These are phyloP conservation scores for Houttuynia cordata DNA, from an alignment of 164 flowering plant genomes.

Conservation along the genomic window DNA sequence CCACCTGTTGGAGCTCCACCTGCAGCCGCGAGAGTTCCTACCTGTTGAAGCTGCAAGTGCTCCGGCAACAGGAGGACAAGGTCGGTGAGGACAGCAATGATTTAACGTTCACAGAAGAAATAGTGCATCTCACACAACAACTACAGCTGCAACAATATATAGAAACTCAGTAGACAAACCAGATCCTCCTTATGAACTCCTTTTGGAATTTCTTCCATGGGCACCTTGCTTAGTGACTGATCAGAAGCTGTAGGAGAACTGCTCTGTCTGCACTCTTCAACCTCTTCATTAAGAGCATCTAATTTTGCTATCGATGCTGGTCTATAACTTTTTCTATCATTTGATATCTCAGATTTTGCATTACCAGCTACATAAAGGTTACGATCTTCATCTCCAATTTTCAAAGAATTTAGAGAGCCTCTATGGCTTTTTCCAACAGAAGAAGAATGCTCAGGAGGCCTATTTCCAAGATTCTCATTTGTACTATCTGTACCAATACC, in stretches of 20 bases:
- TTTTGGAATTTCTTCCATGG: conserved; percentile 13
- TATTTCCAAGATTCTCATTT: conserved; percentile 3
- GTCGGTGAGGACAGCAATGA: no score
- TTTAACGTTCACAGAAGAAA: no score
- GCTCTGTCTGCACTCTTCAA: conserved; percentile 39
- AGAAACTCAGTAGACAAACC: neutral
- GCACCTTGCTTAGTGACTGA: conserved; percentile 19
- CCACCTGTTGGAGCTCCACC: no score
- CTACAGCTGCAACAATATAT: neutral
- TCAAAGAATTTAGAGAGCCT: neutral
- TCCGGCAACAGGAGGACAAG: no score
- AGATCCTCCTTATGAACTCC: conserved; percentile 11
- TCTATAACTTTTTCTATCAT: neutral
- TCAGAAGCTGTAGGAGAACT: conserved; percentile 27
- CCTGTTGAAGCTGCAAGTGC: no score
- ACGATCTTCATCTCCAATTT: neutral
- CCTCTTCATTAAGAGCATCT: conserved; percentile 56
- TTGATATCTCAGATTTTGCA: neutral
- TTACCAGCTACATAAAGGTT: neutral
- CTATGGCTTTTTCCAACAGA: conserved; percentile 23
- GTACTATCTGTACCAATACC: conserved; percentile 29
- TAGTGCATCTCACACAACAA: no score
- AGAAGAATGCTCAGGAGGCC: neutral
- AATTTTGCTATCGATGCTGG: conserved; percentile 22
- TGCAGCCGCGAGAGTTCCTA: no score